Evolutionary conservation across 352 stramenopile species (phyloP), one percentile per base, ranked within the genome.

Genomic region (Halophytophthora polymorphica): DNA sequence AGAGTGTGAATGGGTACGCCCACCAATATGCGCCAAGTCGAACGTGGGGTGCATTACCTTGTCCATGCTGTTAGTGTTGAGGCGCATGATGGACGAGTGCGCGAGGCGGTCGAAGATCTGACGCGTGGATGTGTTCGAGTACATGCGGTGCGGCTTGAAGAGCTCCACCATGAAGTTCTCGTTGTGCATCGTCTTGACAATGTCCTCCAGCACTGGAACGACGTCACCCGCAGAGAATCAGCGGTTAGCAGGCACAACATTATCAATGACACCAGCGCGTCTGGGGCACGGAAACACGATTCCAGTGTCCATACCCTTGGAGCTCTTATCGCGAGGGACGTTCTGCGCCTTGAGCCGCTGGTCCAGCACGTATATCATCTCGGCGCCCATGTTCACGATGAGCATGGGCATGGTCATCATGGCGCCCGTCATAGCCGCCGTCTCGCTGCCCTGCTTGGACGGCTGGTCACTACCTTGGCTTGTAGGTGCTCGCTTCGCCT

Each of bases 331-430:
- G 33, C 79, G 69, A 45, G 80, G 74, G 39, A 97, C 95, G 59
- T 75, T 93, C 54, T 98, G 91, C 21, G 91, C 91, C 53, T 92
- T 86, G 22, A 98, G 80, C 12, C 91, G 84, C 75, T 97, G 89
- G 48, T 96, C 77, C 53, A 98, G 67, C 43, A 98, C 89, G 74
- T 97, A 97, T 38, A 97, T 79, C 91, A 98, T 98, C 60, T 97
- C 91, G 42, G 86, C 83, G 29, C 90, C 91, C 88, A 98, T 96
- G 62, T 98, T 98, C 45, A 96, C 77, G 40, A 98, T 77, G 38
- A 98, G 54, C 75, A 97, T 87, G 33, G 89, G 91, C 87, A 97
- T 97, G 38, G 83, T 85, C 64, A 95, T 82, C 45, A 92, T 58
- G 45, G 76, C 69, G 40, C 79, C 79, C 39, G 64, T 66, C 73